A percentile compares a stretch with the other conserved stretches of the same genome.
Conservation (phyloP, 2,329 filamentous ascomycete species). For the Sporothrix inflata region DNA sequence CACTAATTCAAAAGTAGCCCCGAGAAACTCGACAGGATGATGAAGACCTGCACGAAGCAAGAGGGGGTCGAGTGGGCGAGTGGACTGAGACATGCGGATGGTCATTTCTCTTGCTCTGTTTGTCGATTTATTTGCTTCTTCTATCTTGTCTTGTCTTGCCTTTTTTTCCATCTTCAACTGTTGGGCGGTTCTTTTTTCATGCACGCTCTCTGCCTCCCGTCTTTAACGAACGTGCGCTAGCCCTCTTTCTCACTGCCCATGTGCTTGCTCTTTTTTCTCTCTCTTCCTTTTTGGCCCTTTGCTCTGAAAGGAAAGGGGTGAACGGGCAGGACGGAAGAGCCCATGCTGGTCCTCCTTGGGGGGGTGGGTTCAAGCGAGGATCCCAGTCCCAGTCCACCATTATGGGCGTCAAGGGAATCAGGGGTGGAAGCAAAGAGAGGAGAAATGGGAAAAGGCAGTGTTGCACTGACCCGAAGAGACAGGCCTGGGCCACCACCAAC, state of each 20-base stretch:
- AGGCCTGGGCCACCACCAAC: background rate
- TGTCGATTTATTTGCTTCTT: background rate
- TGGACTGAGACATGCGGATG: constrained; percentile 20
- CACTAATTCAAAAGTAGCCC: background rate
- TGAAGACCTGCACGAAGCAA: constrained; percentile 22
- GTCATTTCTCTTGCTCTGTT: background rate
- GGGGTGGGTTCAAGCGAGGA: constrained; percentile 14
- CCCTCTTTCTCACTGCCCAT: constrained; percentile 12
- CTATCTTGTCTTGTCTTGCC: background rate
- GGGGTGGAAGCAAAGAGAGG: background rate
- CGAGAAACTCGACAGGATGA: background rate
- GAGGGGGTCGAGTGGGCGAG: background rate
- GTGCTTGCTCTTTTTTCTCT: background rate
- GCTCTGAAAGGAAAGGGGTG: constrained; percentile 23
- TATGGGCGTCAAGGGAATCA: constrained; percentile 22
- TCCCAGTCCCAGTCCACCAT: constrained; percentile 15
- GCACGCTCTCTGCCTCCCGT: background rate
- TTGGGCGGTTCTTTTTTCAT: background rate
- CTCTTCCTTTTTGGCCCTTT: constrained; percentile 11
- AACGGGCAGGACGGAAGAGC: constrained; percentile 21
- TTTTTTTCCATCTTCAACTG: background rate
- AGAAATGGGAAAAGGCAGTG: background rate
- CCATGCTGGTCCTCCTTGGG: constrained; percentile 19
- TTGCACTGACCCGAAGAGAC: constrained; percentile 12
- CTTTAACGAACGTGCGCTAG: constrained; percentile 6